These are phyloP conservation scores for Elongisporangium anandrum DNA, from an alignment of 352 stramenopile species.

Conservation along the genomic window DNA sequence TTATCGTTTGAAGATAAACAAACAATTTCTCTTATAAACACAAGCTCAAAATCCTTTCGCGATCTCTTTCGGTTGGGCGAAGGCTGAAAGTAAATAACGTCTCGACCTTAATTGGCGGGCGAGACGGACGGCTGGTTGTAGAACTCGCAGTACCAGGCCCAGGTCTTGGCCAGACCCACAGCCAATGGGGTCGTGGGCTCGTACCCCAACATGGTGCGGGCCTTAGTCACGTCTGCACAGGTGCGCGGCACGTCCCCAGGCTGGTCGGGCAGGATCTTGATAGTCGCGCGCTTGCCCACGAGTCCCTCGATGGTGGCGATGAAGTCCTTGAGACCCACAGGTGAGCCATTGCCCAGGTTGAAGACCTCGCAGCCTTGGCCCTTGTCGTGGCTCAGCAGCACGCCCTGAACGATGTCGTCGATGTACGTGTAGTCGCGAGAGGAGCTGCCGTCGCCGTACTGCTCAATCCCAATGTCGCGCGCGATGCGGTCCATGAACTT, in stretches of 20 bases:
- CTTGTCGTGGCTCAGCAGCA: slow-evolving; percentile 76
- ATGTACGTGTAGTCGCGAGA: slow-evolving; percentile 98
- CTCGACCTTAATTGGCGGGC: neutral
- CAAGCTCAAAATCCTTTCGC: neutral
- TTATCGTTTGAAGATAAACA: neutral
- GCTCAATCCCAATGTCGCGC: slow-evolving; percentile 90
- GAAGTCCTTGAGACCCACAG: slow-evolving; percentile 92
- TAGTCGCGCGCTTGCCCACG: slow-evolving; percentile 91
- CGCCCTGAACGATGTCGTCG: slow-evolving; percentile 96
- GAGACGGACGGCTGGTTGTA: neutral
- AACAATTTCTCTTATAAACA: neutral
- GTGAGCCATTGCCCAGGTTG: slow-evolving; percentile 95
- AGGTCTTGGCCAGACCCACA: slow-evolving; percentile 91
- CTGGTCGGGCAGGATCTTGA: slow-evolving; percentile 93
- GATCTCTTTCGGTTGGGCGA: neutral
- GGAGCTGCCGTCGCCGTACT: slow-evolving; percentile 95
- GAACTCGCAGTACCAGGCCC: slow-evolving; percentile 85
- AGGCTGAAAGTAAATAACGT: neutral
- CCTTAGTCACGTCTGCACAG: slow-evolving; percentile 95
- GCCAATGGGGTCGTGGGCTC: slow-evolving; percentile 90
- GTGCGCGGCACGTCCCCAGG: slow-evolving; percentile 96
- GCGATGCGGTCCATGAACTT: slow-evolving; percentile 97
- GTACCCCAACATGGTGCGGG: slow-evolving; percentile 93
- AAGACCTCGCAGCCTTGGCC: slow-evolving; percentile 92
- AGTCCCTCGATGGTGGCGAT: slow-evolving; percentile 94